Percentiles rank a stretch among this genome's conserved stretches.
Conservation (phyloP, 176 grass and related monocot genomes). For the Triticum urartu region DNA sequence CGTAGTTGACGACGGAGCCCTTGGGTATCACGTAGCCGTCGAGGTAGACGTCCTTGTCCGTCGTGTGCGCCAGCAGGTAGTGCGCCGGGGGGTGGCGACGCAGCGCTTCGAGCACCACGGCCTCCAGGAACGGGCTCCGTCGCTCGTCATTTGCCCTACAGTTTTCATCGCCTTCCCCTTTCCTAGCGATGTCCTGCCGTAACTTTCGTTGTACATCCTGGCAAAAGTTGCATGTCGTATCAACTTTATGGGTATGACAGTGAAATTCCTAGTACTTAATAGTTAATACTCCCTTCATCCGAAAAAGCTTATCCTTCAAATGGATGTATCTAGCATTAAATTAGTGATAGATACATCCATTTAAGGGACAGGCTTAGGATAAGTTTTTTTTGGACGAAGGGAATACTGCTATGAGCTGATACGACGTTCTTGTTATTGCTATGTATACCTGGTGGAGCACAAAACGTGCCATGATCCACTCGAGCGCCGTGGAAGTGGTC, state of each 20-base stretch:
- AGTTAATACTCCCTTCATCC: no score
- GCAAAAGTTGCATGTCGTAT: neutral
- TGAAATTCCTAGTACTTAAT: neutral
- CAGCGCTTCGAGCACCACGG: conserved; percentile 27
- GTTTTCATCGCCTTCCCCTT: neutral
- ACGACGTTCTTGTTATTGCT: no score
- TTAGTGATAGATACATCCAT: no score
- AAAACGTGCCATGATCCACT: conserved; percentile 38
- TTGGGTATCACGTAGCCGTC: neutral
- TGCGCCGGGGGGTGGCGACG: conserved; percentile 39
- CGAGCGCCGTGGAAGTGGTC: conserved; percentile 23
- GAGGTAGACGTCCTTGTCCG: neutral
- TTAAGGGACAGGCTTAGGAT: no score
- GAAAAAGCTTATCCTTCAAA: no score
- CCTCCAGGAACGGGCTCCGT: conserved; percentile 8
- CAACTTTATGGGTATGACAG: neutral
- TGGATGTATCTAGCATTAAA: no score
- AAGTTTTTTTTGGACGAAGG: no score
- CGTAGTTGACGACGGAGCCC: conserved; percentile 24
- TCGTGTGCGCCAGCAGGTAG: conserved; percentile 31
- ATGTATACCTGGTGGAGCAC: conserved; percentile 17
- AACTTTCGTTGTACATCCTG: conserved; percentile 12
- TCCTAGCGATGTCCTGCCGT: neutral
- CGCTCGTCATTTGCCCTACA: neutral
- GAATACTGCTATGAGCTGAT: neutral